Conservation (phyloP, 345 rosid genomes). For the Euphorbia tirucalli region DNA sequence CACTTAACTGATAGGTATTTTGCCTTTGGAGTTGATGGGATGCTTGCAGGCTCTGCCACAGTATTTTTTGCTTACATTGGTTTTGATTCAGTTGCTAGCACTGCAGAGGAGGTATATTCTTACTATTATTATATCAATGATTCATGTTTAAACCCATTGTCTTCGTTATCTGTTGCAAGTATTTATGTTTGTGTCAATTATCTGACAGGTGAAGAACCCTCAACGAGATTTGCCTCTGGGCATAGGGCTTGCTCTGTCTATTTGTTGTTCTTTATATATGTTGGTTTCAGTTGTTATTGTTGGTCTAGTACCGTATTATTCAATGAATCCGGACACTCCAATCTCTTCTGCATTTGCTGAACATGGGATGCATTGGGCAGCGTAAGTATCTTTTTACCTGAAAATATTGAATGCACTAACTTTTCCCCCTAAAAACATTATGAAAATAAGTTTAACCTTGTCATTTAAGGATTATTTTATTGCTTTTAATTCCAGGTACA, state of each 20-base stretch:
- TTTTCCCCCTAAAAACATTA: not conserved
- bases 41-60: constrained; percentile 98
- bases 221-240: constrained; percentile 96
- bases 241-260: constrained; percentile 73
- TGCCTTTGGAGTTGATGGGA: constrained; percentile 90
- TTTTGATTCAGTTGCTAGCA: constrained; percentile 96
- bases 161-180: not conserved
- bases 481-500: constrained; percentile 49
- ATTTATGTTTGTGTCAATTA: constrained; percentile 12
- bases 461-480: constrained; percentile 8
- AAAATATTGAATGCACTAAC: not conserved
- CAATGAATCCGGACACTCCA: constrained; percentile 97
- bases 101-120: constrained; percentile 83
- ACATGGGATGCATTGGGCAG: constrained; percentile 96
- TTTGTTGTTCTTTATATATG: constrained; percentile 92
- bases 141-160: not conserved
- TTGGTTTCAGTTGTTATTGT: constrained; percentile 85
- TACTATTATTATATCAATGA: not conserved
- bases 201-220: constrained; percentile 88
- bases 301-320: constrained; percentile 91
- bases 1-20: constrained; percentile 50
- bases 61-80: constrained; percentile 96
- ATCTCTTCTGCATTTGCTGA: constrained; percentile 90
- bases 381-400: constrained; percentile 49
- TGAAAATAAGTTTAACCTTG: not conserved